phyloP scores from a whole-genome alignment of 345 rosid genomes.

The Kandelia obovata region DNA sequence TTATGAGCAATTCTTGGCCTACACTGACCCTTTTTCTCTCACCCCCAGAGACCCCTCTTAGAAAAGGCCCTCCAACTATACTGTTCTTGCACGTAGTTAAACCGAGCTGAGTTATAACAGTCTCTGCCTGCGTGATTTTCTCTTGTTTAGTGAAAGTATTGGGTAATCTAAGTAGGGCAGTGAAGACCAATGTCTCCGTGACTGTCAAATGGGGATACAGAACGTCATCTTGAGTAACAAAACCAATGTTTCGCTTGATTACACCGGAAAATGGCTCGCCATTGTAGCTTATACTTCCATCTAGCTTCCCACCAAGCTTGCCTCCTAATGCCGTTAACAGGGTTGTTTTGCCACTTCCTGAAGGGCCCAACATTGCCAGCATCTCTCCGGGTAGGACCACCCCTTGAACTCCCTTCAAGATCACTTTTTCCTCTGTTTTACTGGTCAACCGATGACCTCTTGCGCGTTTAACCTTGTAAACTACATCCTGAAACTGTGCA shows the following conservation, averaged over 20 bases:
- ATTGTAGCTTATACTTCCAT: slow-evolving; percentile 12
- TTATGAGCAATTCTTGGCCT: slow-evolving; percentile 54
- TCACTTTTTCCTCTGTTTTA: slow-evolving; percentile 3
- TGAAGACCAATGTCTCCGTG: slow-evolving; percentile 19
- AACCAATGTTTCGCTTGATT: slow-evolving; percentile 13
- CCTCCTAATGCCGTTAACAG: slow-evolving; percentile 15
- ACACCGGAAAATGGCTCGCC: slow-evolving; percentile 7
- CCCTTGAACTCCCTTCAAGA: slow-evolving; percentile 9
- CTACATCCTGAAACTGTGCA: slow-evolving; percentile 11
- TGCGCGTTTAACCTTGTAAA: slow-evolving; percentile 2
- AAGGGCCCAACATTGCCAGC: slow-evolving; percentile 18
- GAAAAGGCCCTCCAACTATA: slow-evolving; percentile 36
- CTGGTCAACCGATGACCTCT: background rate
- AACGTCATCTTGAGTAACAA: slow-evolving; percentile 19
- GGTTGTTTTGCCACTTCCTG: slow-evolving; percentile 18
- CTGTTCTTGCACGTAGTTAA: slow-evolving; percentile 35
- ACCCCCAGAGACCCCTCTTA: slow-evolving; percentile 56
- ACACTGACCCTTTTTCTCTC: slow-evolving; percentile 55
- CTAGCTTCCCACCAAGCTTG: background rate
- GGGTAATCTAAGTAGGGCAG: slow-evolving; percentile 21
- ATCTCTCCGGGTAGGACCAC: slow-evolving; percentile 14
- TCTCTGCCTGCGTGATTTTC: slow-evolving; percentile 16
- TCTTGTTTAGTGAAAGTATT: slow-evolving; percentile 9
- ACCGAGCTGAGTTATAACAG: slow-evolving; percentile 11
- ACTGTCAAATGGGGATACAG: slow-evolving; percentile 12